These are phyloP conservation scores for Periconia sp. DNA, from an alignment of 2,329 filamentous ascomycete species.

Conservation along the genomic window DNA sequence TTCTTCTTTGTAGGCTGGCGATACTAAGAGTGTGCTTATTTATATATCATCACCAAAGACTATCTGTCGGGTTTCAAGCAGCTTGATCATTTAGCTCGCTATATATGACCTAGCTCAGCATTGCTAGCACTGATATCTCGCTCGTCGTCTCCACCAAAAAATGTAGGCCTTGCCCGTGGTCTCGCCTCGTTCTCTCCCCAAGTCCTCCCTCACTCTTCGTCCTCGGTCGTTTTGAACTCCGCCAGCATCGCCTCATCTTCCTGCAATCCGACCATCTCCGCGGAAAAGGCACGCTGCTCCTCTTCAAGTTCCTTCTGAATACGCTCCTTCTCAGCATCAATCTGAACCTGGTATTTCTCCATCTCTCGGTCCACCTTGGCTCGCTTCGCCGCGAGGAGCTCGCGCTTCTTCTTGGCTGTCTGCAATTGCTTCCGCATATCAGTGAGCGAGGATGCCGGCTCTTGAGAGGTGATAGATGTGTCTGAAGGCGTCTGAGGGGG, in stretches of 20 bases:
- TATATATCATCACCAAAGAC: too few species aligned
- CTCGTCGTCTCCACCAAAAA: background rate
- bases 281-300: conserved; percentile 17
- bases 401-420: conserved; percentile 18
- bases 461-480: conserved; percentile 6
- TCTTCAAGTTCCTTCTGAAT: conserved; percentile 22
- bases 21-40: too few species aligned
- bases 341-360: conserved; percentile 20
- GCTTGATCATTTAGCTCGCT: too few species aligned
- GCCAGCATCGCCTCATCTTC: conserved; percentile 22
- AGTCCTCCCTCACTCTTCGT: conserved; percentile 1
- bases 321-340: conserved; percentile 28
- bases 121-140: too few species aligned
- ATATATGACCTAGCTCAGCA: too few species aligned
- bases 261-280: conserved; percentile 21
- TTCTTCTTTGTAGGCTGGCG: too few species aligned
- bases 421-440: conserved; percentile 26
- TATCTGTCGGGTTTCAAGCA: too few species aligned
- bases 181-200: background rate
- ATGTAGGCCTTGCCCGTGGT: too few species aligned
- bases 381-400: conserved; percentile 22
- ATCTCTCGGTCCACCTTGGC: conserved; percentile 19
- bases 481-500: conserved; percentile 1
- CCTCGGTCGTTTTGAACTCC: conserved; percentile 20
- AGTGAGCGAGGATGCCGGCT: conserved; percentile 17